Conservation (phyloP, 352 stramenopile genomes). For the Phytopythium mirpurense region DNA sequence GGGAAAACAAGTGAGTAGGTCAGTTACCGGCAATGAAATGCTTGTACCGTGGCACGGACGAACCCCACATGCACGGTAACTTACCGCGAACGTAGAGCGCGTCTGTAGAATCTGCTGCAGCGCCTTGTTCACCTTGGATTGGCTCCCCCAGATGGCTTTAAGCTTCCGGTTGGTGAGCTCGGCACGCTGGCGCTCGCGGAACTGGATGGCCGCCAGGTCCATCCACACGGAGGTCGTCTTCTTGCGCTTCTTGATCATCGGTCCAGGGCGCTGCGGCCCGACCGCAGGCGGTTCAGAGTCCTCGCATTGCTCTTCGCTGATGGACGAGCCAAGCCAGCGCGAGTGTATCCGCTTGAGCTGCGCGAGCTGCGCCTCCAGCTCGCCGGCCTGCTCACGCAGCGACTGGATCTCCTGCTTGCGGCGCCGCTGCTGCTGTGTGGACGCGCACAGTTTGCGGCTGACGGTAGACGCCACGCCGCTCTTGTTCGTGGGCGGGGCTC, state of each 20-base stretch:
- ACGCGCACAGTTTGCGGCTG: constrained; percentile 18
- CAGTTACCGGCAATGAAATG: background rate
- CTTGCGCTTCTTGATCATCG: background rate
- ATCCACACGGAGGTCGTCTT: constrained; percentile 10
- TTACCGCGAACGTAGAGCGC: constrained; percentile 8
- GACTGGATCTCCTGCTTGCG: constrained; percentile 25
- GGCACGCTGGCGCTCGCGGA: constrained; percentile 18
- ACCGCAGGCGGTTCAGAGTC: background rate
- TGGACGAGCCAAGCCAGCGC: background rate
- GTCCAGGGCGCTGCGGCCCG: background rate
- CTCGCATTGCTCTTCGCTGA: background rate
- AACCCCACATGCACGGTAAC: background rate
- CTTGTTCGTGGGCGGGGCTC: background rate
- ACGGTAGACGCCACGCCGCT: background rate
- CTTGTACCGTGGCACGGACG: too few species aligned
- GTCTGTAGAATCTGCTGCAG: constrained; percentile 23
- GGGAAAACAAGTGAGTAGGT: background rate
- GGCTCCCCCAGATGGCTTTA: constrained; percentile 23
- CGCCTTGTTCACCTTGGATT: constrained; percentile 22
- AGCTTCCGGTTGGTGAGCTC: constrained; percentile 28
- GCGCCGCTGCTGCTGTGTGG: constrained; percentile 21
- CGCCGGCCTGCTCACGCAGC: constrained; percentile 18
- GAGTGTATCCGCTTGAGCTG: constrained; percentile 13
- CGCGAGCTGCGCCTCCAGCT: constrained; percentile 23
- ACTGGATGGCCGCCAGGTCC: constrained; percentile 18